A percentile compares a stretch with the other conserved stretches of the same genome.
phyloP scores from a whole-genome alignment of 2,329 filamentous ascomycete genomes.

The Penicillium concentricum region DNA sequence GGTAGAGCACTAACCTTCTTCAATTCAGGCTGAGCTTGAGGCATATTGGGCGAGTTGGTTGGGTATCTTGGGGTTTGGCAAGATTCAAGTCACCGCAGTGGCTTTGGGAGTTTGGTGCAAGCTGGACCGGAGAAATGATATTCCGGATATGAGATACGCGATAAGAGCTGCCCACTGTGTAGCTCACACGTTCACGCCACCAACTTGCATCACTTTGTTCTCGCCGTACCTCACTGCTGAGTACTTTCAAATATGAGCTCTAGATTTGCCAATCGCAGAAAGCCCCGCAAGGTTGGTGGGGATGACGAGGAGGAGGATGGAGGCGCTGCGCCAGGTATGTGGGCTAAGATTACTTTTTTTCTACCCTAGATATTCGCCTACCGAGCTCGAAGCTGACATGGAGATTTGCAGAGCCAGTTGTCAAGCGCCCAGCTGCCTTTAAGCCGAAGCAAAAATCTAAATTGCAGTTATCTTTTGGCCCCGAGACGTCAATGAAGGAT shows the following conservation, averaged over 20 bases:
- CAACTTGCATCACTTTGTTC: constrained; percentile 4
- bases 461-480: constrained; percentile 75
- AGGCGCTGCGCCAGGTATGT: constrained; percentile 43
- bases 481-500: constrained; percentile 55
- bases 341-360: constrained; percentile 10
- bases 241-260: constrained; percentile 51
- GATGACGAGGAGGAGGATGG: constrained; percentile 58
- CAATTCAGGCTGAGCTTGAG: constrained; percentile 96
- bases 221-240: background rate
- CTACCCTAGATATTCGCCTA: constrained; percentile 21
- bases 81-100: constrained; percentile 22
- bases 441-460: constrained; percentile 69
- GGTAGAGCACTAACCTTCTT: constrained; percentile 71
- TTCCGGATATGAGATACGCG: constrained; percentile 27
- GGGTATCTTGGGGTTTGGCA: constrained; percentile 23
- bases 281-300: constrained; percentile 74
- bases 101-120: constrained; percentile 32
- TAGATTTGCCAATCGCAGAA: constrained; percentile 57
- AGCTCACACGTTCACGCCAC: constrained; percentile 6
- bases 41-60: constrained; percentile 64
- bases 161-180: constrained; percentile 20
- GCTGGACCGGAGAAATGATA: constrained; percentile 36
- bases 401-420: constrained; percentile 47
- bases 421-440: constrained; percentile 52
- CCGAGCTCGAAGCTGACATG: constrained; percentile 17